Base-by-base conservation (phyloP, 441 rosid species). In the Flueggea neowawraea region DNA sequence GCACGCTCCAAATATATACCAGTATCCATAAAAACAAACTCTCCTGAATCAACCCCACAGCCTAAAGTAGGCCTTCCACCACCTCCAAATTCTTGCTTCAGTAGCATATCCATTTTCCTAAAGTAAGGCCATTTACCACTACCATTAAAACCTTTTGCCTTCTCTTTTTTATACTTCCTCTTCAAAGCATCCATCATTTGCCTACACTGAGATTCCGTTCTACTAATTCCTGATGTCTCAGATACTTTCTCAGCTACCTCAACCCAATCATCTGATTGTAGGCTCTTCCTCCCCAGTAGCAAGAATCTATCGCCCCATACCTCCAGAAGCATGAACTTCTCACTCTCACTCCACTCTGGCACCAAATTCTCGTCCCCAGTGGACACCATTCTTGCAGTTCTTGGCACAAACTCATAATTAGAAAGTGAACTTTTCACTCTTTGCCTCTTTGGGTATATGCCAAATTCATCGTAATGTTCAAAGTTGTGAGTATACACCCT, bases 241-340 rank as follows among this genome's bases (percentile, higher is more conserved):
- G 95, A 84, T 36, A 89, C 98, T 80, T 88, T 95, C 82, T 95
- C 98, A n/a, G 97, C 87, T 32, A 95, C 98, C 64, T 89, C 91
- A 62, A 80, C 85, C 99, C 98, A 91, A 62, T 91, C 98, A 52
- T 95, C 97, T 16, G 89, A 83, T 6, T 93, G 83, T 47, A 95
- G 84, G 67, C 99, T 95, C 81, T 88, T 95, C 64, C 96, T 81
- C 65, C 96, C 92, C 61, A 78, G 82, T 58, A 83, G 88, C 71
- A 95, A 69, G 64, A 89, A 88, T 49, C 84, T 80, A 22, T 91
- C 97, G 3, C 98, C 97, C 99, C 97, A 95, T 22, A 22, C 28
- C 28, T 22, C 28, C 28, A 22, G 2, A 22, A 22, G 28, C 28
- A 22, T 22, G 28, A 22, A 22, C 28, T 22, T 22, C 28, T 22